A percentile compares a stretch with the other conserved stretches of the same genome.
Conservation (phyloP, 2,329 filamentous ascomycete species). For the Verticillium nonalfalfae region DNA sequence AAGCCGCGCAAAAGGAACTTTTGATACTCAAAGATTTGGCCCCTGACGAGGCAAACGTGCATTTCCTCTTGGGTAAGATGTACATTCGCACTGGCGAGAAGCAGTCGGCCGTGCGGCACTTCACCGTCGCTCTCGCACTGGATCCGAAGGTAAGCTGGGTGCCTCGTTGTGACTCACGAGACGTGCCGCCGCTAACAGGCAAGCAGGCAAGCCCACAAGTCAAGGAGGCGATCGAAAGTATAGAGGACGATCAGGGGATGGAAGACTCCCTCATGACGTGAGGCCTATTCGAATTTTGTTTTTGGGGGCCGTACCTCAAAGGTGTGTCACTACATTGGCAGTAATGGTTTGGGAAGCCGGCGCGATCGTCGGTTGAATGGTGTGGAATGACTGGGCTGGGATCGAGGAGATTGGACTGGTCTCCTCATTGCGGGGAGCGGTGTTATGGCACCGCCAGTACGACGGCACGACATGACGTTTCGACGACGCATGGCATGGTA, state of each 20-base stretch:
- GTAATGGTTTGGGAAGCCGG: not conserved
- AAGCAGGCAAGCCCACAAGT: slow-evolving; percentile 81
- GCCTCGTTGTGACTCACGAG: not conserved
- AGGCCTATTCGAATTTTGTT: slow-evolving; percentile 14
- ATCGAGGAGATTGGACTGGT: not conserved
- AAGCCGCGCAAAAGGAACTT: slow-evolving; percentile 73
- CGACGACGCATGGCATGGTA: slow-evolving; percentile 24
- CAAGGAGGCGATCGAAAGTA: slow-evolving; percentile 91
- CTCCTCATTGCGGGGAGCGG: not conserved
- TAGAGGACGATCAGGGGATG: slow-evolving; percentile 74
- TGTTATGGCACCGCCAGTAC: slow-evolving; percentile 1
- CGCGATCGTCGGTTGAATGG: not conserved
- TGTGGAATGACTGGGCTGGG: not conserved
- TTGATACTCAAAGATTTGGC: slow-evolving; percentile 85
- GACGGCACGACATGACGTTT: slow-evolving; percentile 10
- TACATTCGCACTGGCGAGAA: slow-evolving; percentile 69
- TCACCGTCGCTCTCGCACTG: slow-evolving; percentile 89
- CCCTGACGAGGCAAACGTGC: slow-evolving; percentile 91
- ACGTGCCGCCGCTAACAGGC: slow-evolving; percentile 17
- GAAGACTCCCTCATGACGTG: slow-evolving; percentile 58
- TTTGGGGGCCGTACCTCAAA: not conserved
- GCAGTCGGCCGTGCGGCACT: slow-evolving; percentile 80
- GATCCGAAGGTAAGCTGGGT: slow-evolving; percentile 76
- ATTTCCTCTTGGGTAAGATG: slow-evolving; percentile 85
- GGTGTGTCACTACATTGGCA: not conserved